Evolutionary conservation across 768 basidiomycete genomes (phyloP).

Genomic region (Cystofilobasidium capitatum): DNA sequence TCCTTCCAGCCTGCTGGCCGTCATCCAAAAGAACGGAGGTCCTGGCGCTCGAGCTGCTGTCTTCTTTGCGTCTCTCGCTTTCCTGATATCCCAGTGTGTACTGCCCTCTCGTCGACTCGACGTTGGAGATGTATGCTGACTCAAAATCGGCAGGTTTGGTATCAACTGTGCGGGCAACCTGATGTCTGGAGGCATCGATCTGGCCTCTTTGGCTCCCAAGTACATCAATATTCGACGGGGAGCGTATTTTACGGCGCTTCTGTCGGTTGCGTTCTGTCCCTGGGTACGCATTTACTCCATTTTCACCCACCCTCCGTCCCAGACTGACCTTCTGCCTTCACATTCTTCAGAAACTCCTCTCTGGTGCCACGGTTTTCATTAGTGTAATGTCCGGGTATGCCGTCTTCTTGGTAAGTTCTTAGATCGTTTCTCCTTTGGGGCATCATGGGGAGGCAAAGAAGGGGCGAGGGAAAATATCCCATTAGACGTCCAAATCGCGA

Average conservation of each 20-base stretch:
- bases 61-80: constrained; percentile 34
- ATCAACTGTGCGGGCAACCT: constrained; percentile 34
- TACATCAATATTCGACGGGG: not conserved
- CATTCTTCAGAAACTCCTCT: constrained; percentile 15
- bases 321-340: not conserved
- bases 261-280: constrained; percentile 19
- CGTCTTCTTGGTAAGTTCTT: constrained; percentile 26
- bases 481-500: too few relatives aligned
- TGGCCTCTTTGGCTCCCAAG: constrained; percentile 6
- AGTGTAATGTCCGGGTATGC: constrained; percentile 30
- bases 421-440: not conserved
- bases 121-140: too few relatives aligned
- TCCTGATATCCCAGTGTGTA: constrained; percentile 31
- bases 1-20: constrained; percentile 14
- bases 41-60: constrained; percentile 33
- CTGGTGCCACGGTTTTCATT: constrained; percentile 30
- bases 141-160: too few relatives aligned
- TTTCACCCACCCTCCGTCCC: not conserved
- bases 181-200: constrained; percentile 29
- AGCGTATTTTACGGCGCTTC: constrained; percentile 24
- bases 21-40: constrained; percentile 31
- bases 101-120: constrained; percentile 1
- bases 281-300: not conserved
- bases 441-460: too few relatives aligned
- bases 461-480: too few relatives aligned